Conservation (phyloP, 179 eudicot genomes). For the Carnegiea gigantea region DNA sequence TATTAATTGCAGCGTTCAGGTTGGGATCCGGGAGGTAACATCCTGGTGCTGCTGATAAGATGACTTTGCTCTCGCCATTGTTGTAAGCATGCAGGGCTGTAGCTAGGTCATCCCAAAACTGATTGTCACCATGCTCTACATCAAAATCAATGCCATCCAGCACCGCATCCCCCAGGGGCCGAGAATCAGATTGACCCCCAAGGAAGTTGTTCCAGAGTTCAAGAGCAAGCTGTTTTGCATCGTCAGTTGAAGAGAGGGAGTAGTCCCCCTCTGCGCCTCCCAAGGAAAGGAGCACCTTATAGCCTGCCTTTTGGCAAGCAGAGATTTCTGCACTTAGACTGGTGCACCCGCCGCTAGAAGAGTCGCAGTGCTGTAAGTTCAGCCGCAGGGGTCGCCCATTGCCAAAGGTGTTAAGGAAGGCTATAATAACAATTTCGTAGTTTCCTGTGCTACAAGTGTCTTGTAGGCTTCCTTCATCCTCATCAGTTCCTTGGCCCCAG, state of each 20-base stretch:
- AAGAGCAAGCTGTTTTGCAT: slow-evolving; percentile 35
- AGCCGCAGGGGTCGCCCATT: slow-evolving; percentile 37
- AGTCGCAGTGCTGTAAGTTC: slow-evolving; percentile 51
- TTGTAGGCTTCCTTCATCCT: slow-evolving; percentile 45
- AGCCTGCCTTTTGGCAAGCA: slow-evolving; percentile 31
- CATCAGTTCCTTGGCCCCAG: slow-evolving; percentile 49
- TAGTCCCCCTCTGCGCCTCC: slow-evolving; percentile 38
- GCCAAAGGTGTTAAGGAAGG: slow-evolving; percentile 45
- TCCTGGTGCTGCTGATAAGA: slow-evolving; percentile 45
- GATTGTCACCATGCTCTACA: slow-evolving; percentile 28
- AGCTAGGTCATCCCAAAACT: slow-evolving; percentile 40
- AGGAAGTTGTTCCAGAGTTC: slow-evolving; percentile 45
- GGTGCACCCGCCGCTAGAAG: slow-evolving; percentile 28
- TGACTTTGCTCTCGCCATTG: slow-evolving; percentile 23
- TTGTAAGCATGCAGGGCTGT: slow-evolving; percentile 23
- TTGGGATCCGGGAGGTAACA: slow-evolving; percentile 38
- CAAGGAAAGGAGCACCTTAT: slow-evolving; percentile 39
- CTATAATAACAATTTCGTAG: slow-evolving; percentile 34
- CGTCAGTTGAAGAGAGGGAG: slow-evolving; percentile 36
- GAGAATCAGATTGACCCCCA: slow-evolving; percentile 30
- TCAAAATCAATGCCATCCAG: slow-evolving; percentile 44
- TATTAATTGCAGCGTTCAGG: slow-evolving; percentile 28
- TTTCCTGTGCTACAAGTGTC: slow-evolving; percentile 50
- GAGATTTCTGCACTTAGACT: slow-evolving; percentile 26
- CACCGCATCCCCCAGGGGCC: slow-evolving; percentile 37